Evolutionary conservation across 148 eudicot species (phyloP).

Genomic region (Nepenthes mirabilis): DNA sequence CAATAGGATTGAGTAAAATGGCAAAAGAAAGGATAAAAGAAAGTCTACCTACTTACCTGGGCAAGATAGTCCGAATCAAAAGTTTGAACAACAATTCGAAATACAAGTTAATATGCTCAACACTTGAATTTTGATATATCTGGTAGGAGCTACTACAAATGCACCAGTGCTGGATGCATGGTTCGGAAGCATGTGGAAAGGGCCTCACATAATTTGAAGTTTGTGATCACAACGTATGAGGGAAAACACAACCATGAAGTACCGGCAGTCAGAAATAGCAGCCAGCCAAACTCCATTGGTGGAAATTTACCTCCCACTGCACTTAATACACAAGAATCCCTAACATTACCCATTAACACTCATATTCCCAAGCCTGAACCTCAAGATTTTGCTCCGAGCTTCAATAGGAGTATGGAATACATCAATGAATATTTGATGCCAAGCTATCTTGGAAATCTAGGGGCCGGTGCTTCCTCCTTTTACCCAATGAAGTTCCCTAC

Average conservation of each 20-base stretch:
- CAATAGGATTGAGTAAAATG: too few species aligned
- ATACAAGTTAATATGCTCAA: too few species aligned
- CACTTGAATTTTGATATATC: not conserved
- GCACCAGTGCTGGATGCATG: slow-evolving; percentile 66
- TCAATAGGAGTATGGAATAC: slow-evolving; percentile 18
- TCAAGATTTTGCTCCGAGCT: slow-evolving; percentile 28
- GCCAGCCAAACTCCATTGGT: slow-evolving; percentile 19
- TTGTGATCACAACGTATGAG: slow-evolving; percentile 52
- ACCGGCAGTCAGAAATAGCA: slow-evolving; percentile 48
- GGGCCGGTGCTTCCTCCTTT: slow-evolving; percentile 18
- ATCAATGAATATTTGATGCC: slow-evolving; percentile 20
- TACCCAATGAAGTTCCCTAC: slow-evolving; percentile 34
- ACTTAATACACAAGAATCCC: slow-evolving; percentile 14
- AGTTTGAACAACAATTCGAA: too few species aligned
- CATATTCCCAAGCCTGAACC: slow-evolving; percentile 29
- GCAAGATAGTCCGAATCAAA: too few species aligned
- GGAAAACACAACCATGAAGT: slow-evolving; percentile 77
- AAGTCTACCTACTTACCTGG: too few species aligned
- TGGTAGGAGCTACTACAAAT: slow-evolving; percentile 81
- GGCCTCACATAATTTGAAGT: slow-evolving; percentile 48
- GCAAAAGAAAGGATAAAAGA: too few species aligned
- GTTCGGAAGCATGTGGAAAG: slow-evolving; percentile 82
- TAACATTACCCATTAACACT: slow-evolving; percentile 16
- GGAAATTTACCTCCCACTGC: slow-evolving; percentile 17
- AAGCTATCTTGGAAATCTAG: slow-evolving; percentile 20